phyloP scores from a whole-genome alignment of 2,329 filamentous ascomycete species.

The Bipolaris oryzae region DNA sequence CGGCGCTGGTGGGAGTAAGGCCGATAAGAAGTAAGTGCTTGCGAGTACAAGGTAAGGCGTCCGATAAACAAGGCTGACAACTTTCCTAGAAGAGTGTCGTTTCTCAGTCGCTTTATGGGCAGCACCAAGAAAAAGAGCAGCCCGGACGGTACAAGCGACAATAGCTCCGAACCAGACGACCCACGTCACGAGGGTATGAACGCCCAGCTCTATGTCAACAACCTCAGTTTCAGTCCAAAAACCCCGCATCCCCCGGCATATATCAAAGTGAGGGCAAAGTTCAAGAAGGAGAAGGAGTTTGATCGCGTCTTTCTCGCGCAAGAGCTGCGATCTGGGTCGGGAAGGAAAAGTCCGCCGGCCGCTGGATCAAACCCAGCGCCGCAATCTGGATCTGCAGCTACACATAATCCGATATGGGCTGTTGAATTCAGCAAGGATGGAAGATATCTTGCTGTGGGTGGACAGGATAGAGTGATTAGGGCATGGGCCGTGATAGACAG shows the following conservation, averaged over 20 bases:
- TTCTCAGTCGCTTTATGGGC: conserved; percentile 84
- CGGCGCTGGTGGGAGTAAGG: conserved; percentile 31
- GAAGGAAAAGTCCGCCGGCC: conserved; percentile 37
- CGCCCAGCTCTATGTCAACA: conserved; percentile 78
- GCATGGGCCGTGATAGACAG: conserved; percentile 89
- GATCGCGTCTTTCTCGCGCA: conserved; percentile 90
- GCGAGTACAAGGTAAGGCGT: background rate
- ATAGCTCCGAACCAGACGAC: conserved; percentile 73
- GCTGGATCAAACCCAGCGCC: conserved; percentile 36
- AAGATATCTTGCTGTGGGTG: conserved; percentile 87
- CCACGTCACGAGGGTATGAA: conserved; percentile 78
- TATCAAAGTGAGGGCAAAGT: conserved; percentile 80
- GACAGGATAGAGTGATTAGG: conserved; percentile 82
- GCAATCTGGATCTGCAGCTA: conserved; percentile 42
- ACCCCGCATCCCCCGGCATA: conserved; percentile 90
- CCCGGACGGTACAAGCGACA: conserved; percentile 58
- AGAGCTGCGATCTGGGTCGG: conserved; percentile 70
- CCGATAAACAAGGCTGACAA: conserved; percentile 25
- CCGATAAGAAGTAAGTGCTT: conserved; percentile 48
- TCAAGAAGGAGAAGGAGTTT: conserved; percentile 83
- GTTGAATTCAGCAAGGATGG: conserved; percentile 93
- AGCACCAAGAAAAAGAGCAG: conserved; percentile 73
- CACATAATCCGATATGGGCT: conserved; percentile 80
- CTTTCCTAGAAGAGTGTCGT: conserved; percentile 76
- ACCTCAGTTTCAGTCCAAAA: conserved; percentile 77